Percentiles rank a stretch among this genome's conserved stretches.
Evolutionary conservation across 1,284 basidiomycete genomes (phyloP).

Genomic region (Papiliotrema terrestris): DNA sequence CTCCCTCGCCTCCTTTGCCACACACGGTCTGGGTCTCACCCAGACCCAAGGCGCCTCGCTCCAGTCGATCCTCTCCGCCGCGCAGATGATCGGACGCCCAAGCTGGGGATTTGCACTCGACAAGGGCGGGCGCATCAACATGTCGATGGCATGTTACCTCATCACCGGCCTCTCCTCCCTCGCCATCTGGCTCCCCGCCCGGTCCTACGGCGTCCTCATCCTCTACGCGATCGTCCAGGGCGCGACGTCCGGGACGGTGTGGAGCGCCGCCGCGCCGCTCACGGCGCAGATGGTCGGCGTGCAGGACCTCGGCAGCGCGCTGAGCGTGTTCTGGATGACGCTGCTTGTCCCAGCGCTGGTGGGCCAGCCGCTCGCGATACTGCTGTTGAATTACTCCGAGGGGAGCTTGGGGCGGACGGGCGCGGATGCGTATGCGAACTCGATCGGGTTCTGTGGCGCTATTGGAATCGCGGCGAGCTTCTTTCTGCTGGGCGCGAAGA

Average conservation of each 20-base stretch:
- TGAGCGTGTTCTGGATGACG: slow-evolving; percentile 49
- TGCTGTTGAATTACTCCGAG: slow-evolving; percentile 44
- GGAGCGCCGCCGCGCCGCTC: slow-evolving; percentile 44
- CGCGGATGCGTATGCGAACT: slow-evolving; percentile 42
- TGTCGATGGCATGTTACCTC: slow-evolving; percentile 46
- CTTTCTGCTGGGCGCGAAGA: slow-evolving; percentile 41
- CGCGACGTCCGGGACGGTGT: slow-evolving; percentile 48
- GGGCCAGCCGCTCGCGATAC: slow-evolving; percentile 48
- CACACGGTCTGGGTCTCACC: slow-evolving; percentile 44
- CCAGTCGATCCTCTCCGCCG: slow-evolving; percentile 50
- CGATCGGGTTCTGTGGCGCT: slow-evolving; percentile 48
- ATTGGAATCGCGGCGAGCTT: slow-evolving; percentile 33
- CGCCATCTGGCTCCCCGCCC: slow-evolving; percentile 49
- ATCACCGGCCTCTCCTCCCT: slow-evolving; percentile 48
- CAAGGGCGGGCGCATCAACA: slow-evolving; percentile 47
- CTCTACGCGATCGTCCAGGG: slow-evolving; percentile 50
- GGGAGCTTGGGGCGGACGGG: slow-evolving; percentile 31
- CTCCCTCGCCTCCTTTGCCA: slow-evolving; percentile 51
- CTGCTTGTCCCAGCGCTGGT: slow-evolving; percentile 41
- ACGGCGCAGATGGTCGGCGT: slow-evolving; percentile 47
- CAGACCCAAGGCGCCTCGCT: slow-evolving; percentile 50
- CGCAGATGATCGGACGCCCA: slow-evolving; percentile 51
- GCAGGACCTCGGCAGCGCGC: slow-evolving; percentile 45
- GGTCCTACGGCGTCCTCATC: slow-evolving; percentile 45
- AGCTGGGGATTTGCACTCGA: slow-evolving; percentile 48